These are phyloP conservation scores for Pythium apleroticum DNA, from an alignment of 352 stramenopile species.

Conservation along the genomic window DNA sequence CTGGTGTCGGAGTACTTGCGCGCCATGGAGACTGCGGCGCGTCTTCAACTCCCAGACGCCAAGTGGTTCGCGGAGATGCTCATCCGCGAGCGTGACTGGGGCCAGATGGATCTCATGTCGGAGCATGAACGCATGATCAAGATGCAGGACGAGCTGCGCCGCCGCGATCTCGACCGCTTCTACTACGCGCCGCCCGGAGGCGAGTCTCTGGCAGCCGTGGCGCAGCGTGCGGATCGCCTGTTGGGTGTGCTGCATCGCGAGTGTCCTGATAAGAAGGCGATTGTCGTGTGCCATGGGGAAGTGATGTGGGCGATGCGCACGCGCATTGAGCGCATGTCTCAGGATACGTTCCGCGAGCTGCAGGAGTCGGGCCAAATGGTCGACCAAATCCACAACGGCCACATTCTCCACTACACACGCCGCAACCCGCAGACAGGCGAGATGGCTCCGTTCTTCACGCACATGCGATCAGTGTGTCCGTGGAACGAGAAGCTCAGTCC, in stretches of 20 bases:
- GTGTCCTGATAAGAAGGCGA: constrained; percentile 70
- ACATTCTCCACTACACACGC: constrained; percentile 88
- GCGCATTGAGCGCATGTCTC: constrained; percentile 84
- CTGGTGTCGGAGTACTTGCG: constrained; percentile 88
- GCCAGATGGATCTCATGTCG: constrained; percentile 89
- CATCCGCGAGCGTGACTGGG: constrained; percentile 88
- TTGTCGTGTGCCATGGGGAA: constrained; percentile 88
- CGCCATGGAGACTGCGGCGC: constrained; percentile 83
- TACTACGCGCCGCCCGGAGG: constrained; percentile 85
- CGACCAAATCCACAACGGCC: constrained; percentile 89
- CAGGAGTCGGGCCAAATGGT: constrained; percentile 84
- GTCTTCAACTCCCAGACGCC: constrained; percentile 66
- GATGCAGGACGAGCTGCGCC: constrained; percentile 86
- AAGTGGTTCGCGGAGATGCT: constrained; percentile 89
- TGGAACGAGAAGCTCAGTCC: constrained; percentile 90
- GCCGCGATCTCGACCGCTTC: constrained; percentile 81
- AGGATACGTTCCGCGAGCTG: constrained; percentile 86
- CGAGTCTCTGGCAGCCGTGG: constrained; percentile 80
- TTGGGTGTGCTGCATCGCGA: constrained; percentile 81
- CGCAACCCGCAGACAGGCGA: constrained; percentile 66
- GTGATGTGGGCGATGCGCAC: constrained; percentile 91
- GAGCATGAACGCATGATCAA: constrained; percentile 85
- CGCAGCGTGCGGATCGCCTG: constrained; percentile 78
- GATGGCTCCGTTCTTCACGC: constrained; percentile 85
- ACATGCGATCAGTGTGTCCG: constrained; percentile 87